These are phyloP conservation scores for Pistacia vera DNA, from an alignment of 345 rosid genomes.

Conservation along the genomic window DNA sequence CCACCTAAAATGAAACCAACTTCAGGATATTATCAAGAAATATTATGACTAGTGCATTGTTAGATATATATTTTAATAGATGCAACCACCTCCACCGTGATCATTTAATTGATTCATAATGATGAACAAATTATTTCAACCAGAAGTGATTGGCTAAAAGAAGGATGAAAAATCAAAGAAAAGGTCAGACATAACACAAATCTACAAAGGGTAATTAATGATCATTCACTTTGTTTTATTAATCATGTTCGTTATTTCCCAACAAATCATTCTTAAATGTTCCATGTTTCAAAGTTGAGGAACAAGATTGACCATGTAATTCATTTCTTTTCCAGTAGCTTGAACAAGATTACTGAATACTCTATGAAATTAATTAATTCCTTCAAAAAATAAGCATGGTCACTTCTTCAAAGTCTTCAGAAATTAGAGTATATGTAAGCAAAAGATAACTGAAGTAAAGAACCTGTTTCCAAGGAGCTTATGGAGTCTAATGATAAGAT, in stretches of 20 bases:
- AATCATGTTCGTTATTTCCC: no score
- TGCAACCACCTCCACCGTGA: slow-evolving; percentile 2
- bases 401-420: no score
- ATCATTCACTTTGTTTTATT: no score
- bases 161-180: no score
- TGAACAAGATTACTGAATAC: background rate
- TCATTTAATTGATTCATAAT: background rate
- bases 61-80: background rate
- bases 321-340: background rate
- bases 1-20: slow-evolving; percentile 44
- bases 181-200: no score
- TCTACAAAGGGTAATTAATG: no score
- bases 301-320: no score
- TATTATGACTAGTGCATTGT: background rate
- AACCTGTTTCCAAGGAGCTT: slow-evolving; percentile 69
- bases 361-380: background rate
- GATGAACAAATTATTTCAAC: background rate
- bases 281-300: background rate
- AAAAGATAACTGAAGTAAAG: background rate
- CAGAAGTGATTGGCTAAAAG: no score
- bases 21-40: background rate
- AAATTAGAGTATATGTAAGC: background rate
- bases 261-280: no score
- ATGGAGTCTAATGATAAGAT: slow-evolving; percentile 63
- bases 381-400: no score